These are phyloP conservation scores for Cadophora sp. DNA, from an alignment of 2,329 filamentous ascomycete species.

Conservation along the genomic window DNA sequence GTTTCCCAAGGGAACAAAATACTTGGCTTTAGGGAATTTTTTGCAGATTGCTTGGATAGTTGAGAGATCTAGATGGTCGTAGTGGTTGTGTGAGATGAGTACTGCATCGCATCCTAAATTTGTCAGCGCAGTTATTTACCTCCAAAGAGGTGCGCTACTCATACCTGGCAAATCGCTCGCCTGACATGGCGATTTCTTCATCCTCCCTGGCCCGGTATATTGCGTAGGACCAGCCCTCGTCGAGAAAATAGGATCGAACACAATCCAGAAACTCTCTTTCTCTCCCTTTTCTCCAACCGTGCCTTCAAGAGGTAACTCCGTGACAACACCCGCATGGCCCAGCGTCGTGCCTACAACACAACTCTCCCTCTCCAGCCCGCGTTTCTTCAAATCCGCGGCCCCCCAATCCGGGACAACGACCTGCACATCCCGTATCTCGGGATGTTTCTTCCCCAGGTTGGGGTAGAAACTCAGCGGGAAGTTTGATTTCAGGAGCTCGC, in stretches of 20 bases:
- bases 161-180: conserved; percentile 73
- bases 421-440: conserved; percentile 29
- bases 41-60: conserved; percentile 74
- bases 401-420: conserved; percentile 38
- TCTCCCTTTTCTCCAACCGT: background rate
- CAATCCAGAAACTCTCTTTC: conserved; percentile 32
- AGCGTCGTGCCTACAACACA: conserved; percentile 37
- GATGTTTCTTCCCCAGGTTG: conserved; percentile 25
- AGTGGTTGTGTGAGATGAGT: conserved; percentile 86
- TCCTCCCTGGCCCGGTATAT: conserved; percentile 69
- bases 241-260: conserved; percentile 40
- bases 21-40: conserved; percentile 80
- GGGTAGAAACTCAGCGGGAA: conserved; percentile 34
- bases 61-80: conserved; percentile 84
- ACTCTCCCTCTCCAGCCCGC: conserved; percentile 25
- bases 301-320: conserved; percentile 32
- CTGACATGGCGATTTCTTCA: conserved; percentile 76
- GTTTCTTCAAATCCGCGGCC: conserved; percentile 22
- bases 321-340: conserved; percentile 35
- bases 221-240: conserved; percentile 36
- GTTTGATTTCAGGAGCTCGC: conserved; percentile 27
- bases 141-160: background rate
- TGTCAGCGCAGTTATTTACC: conserved; percentile 1
- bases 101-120: conserved; percentile 63
- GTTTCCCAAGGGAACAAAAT: conserved; percentile 85